Base-by-base conservation (phyloP, 1,284 basidiomycete genomes). In the Filobasidium uniguttulatum region DNA sequence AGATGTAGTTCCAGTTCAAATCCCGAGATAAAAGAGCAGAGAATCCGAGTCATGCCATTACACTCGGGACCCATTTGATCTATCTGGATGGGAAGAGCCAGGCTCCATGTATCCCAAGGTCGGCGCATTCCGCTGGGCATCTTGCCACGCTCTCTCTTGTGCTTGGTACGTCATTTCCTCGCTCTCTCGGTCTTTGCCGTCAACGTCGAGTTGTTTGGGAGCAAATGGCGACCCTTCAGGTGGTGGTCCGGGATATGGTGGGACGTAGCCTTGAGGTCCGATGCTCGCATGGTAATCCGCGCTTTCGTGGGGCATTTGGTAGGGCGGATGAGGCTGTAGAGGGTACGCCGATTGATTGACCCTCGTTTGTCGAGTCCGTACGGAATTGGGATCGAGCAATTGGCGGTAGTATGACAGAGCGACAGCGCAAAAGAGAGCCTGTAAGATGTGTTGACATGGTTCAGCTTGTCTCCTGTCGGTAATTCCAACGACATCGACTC, bases 401-500 rank as follows among this genome's bases (percentile, higher is more conserved):
- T 87, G 84, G 22, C 78, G 77, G 62, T 81, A 80, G 69, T 79
- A 87, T 8, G 73, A 71, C 60, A 80, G 80, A 1, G 78, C 75
- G 56, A 82, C 64, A 45, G 75, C 57, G 31, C 76, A 72, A 71
- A 84, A 83, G 48, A 83, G 61, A 19, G 72, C 55, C 49, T 78
- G 71, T 34, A 79, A n/a, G n/a, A n/a, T n/a, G n/a, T n/a, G n/a
- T n/a, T n/a, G n/a, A n/a, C 3, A 35, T 10, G 30, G 12, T 20
- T 55, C n/a, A 55, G 50, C 15, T 17, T 26, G 37, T 43, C 15
- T n/a, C 19, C 23, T 12, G 15, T 19, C 22, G 15, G 9, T 47
- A 20, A 20, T 34, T 4, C 12, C 5, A 22, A 44, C 9, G n/a
- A 9, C 9, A 15, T 15, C 5, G 12, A 56, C 62, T 59, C 31